Conservation (phyloP, 176 grass and related monocot genomes). For the Cocos nucifera region DNA sequence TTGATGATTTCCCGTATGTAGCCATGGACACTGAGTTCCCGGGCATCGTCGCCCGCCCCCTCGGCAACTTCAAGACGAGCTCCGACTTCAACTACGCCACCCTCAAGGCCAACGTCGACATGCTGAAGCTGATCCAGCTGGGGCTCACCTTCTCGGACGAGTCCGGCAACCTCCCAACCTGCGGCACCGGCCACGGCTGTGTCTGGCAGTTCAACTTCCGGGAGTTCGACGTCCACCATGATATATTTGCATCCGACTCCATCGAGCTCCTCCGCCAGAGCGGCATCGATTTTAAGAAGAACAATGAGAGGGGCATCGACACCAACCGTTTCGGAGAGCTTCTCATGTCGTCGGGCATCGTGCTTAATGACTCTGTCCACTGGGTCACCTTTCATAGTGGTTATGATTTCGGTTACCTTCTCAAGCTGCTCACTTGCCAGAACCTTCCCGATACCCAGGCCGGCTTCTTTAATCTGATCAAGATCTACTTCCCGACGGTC, state of each 20-base stretch:
- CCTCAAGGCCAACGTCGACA: constrained; percentile 58
- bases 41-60: constrained; percentile 35
- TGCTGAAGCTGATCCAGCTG: constrained; percentile 80
- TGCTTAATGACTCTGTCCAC: constrained; percentile 40
- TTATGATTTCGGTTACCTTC: constrained; percentile 72
- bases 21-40: constrained; percentile 96
- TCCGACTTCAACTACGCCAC: constrained; percentile 51
- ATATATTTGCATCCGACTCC: constrained; percentile 39
- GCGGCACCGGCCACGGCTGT: constrained; percentile 28
- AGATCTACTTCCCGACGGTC: constrained; percentile 46
- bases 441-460: constrained; percentile 42
- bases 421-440: constrained; percentile 41
- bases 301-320: constrained; percentile 37
- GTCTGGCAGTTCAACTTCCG: constrained; percentile 89
- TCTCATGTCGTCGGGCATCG: constrained; percentile 60
- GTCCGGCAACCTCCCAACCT: constrained; percentile 34
- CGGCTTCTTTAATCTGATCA: constrained; percentile 36
- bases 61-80: constrained; percentile 5
- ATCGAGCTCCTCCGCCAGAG: constrained; percentile 46
- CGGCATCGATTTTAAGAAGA: constrained; percentile 60
- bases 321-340: constrained; percentile 52
- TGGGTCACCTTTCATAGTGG: constrained; percentile 82
- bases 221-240: constrained; percentile 42
- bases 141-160: constrained; percentile 60
- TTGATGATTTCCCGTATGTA: constrained; percentile 47